Base-by-base conservation (phyloP, 108 stramenopile genomes). In the Nitzschia sp. region DNA sequence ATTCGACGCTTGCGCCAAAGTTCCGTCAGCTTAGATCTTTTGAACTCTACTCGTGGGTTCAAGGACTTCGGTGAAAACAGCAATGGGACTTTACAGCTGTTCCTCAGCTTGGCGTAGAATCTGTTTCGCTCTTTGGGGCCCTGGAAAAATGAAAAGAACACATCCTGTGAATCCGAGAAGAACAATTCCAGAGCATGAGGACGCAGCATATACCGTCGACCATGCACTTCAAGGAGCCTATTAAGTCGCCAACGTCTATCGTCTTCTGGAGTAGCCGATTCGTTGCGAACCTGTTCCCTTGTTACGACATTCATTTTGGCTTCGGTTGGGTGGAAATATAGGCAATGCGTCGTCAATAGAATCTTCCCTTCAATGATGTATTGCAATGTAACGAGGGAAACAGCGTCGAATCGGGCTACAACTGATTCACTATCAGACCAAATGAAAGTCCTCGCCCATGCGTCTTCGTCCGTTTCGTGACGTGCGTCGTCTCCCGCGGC, bases 181-280 rank as follows among this genome's bases (percentile, higher is more conserved):
- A 98, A 98, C 24, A 98, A 69, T 69, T 98, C 96, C 21, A 98
- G 42, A 0, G 92, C 96, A 52, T 92, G 93, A 34, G 89, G 73
- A 51, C 91, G 83, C 51, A 97, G 78, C 80, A 96, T 87, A 72
- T 92, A 97, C 22, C 96, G 77, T n/a, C 97, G 86, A n/a, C 87
- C 92, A 56, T 89, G 87, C 1, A 92, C 75, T 57, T 91, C 88
- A 17, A 77, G 80, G 53, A 94, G 62, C 20, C 84, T 70, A 77
- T 69, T 80, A 51, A 94, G 76, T 21, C 77, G 78, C 93, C 93
- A 94, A 62, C 86, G 81, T 20, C 69, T 56, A 26, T 70, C 73
- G 15, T 57, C 44, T 2, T 17, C 17, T 29, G 60, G 25, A 10
- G 62, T 71, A 22, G 74, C 66, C 14, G 38, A 60, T 7, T 51